Evolutionary conservation across 371 early-diverging fungal genomes (phyloP).

Genomic region (Lichtheimia ramosa): DNA sequence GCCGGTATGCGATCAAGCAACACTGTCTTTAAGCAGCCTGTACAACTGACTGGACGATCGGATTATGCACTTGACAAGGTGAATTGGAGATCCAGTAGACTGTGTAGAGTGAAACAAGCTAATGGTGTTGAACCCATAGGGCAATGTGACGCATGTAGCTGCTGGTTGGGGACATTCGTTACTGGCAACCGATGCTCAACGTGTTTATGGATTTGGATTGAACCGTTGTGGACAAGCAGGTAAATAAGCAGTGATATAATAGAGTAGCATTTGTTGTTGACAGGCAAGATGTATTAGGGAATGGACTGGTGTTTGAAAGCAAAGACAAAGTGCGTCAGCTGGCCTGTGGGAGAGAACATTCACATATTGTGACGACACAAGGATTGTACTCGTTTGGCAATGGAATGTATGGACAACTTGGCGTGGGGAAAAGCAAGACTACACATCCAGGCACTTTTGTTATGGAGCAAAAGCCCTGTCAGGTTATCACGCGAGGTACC

Average conservation of each 20-base stretch:
- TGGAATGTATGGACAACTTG: slow-evolving; percentile 72
- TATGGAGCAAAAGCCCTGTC: slow-evolving; percentile 13
- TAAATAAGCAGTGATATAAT: slow-evolving; percentile 14
- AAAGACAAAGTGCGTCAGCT: slow-evolving; percentile 15
- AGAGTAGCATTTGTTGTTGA: slow-evolving; percentile 9
- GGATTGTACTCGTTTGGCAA: slow-evolving; percentile 64
- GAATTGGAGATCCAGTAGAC: slow-evolving; percentile 15
- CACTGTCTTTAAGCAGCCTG: slow-evolving; percentile 22
- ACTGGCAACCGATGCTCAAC: slow-evolving; percentile 16
- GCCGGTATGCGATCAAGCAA: slow-evolving; percentile 10
- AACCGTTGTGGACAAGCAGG: slow-evolving; percentile 45
- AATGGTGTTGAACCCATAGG: slow-evolving; percentile 2
- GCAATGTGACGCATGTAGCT: slow-evolving; percentile 28
- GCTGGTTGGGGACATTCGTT: slow-evolving; percentile 52
- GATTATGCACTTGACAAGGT: slow-evolving; percentile 34
- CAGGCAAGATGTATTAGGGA: neutral
- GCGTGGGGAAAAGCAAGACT: slow-evolving; percentile 38
- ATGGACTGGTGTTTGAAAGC: slow-evolving; percentile 3
- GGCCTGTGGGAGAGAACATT: slow-evolving; percentile 64
- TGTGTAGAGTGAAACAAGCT: neutral
- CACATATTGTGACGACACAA: slow-evolving; percentile 45
- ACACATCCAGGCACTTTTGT: slow-evolving; percentile 33
- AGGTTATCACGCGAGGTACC: slow-evolving; percentile 19
- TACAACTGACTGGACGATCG: slow-evolving; percentile 19
- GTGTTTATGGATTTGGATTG: slow-evolving; percentile 41